Conservation (phyloP, 768 basidiomycete genomes). For the Suillus placidus region DNA sequence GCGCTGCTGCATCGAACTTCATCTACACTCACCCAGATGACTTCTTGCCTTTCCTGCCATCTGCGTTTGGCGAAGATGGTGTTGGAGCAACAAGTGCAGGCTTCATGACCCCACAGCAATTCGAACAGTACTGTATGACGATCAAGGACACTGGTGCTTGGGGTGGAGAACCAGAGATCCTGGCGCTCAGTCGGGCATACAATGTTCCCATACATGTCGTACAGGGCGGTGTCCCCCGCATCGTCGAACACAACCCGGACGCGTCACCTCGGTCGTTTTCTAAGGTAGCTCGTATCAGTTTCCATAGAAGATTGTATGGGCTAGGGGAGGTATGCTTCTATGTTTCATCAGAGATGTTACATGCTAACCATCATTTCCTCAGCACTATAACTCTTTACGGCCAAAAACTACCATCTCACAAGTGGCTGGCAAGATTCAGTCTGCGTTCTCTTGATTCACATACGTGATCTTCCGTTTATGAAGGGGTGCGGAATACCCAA, state of each 20-base stretch:
- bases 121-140: constrained; percentile 71
- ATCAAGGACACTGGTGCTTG: constrained; percentile 87
- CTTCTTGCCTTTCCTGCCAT: constrained; percentile 91
- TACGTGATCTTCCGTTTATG: neutral
- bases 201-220: constrained; percentile 89
- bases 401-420: constrained; percentile 44
- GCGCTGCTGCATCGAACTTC: constrained; percentile 76
- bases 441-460: constrained; percentile 29
- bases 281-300: constrained; percentile 74
- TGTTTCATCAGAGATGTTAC: neutral
- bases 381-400: constrained; percentile 90
- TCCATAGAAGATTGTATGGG: constrained; percentile 93
- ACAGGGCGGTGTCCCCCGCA: constrained; percentile 76
- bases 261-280: constrained; percentile 32
- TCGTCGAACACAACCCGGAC: constrained; percentile 81
- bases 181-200: constrained; percentile 81
- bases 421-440: constrained; percentile 35
- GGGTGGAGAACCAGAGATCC: constrained; percentile 98
- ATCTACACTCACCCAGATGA: constrained; percentile 83
- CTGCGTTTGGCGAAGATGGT: constrained; percentile 69
- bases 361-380: constrained; percentile 16
- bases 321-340: constrained; percentile 80
- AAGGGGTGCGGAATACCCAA: constrained; percentile 7
- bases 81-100: constrained; percentile 60
- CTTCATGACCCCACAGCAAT: constrained; percentile 68